Conservation (phyloP, 305 asterid genomes). For the Euphrasia arctica region DNA sequence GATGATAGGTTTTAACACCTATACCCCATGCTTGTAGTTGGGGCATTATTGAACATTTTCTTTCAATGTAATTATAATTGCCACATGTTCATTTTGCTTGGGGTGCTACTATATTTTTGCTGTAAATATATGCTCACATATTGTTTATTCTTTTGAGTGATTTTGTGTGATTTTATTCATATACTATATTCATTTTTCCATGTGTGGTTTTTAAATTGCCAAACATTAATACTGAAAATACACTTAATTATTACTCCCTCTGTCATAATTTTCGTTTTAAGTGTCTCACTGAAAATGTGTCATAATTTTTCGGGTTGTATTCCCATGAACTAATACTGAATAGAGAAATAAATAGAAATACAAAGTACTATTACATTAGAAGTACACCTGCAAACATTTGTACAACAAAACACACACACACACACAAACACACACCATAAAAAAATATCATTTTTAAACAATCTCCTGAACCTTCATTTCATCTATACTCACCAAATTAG, state of each 20-base stretch:
- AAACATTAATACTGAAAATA: not conserved
- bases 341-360: constrained; percentile 15
- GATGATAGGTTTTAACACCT: constrained; percentile 21
- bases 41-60: constrained; percentile 13
- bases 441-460: not conserved
- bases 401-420: constrained; percentile 19
- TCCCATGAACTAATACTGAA: constrained; percentile 6
- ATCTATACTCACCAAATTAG: constrained; percentile 49
- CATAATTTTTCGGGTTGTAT: too few species aligned
- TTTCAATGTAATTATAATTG: constrained; percentile 26
- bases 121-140: constrained; percentile 26
- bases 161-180: not conserved
- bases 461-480: constrained; percentile 38
- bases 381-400: constrained; percentile 33
- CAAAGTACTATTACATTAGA: constrained; percentile 29
- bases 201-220: not conserved
- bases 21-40: constrained; percentile 27
- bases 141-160: constrained; percentile 20
- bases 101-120: constrained; percentile 4
- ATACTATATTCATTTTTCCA: not conserved
- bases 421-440: too few species aligned
- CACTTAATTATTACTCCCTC: not conserved
- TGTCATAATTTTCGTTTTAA: not conserved
- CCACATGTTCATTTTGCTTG: constrained; percentile 8
- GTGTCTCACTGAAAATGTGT: too few species aligned